Base-by-base conservation (phyloP, 352 stramenopile species). In the Paralagenidium karlingii region DNA sequence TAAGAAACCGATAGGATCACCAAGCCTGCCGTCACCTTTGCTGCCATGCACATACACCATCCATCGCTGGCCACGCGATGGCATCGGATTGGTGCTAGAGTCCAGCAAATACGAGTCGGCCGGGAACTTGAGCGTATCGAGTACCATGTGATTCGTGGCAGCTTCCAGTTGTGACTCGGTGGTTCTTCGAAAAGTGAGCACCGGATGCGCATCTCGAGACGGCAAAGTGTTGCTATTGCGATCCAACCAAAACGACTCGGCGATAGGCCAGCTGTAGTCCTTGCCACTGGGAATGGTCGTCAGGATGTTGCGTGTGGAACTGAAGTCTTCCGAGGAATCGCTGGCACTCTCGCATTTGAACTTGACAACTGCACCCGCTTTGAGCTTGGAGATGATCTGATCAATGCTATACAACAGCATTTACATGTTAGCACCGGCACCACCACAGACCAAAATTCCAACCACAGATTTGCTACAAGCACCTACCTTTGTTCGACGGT, bases 41-140 rank as follows among this genome's bases (percentile, higher is more conserved):
- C 77, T 91, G 8, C 73, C 71, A 45, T 74, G 64, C 16, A 93
- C 50, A 27, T 83, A 93, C 31, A 93, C 75, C 11, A 85, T 45
- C 79, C 79, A 93, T 16, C 77, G 77, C 38, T 88, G 68, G 0
- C 77, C 77, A 19, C 75, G 62, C 31, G 71, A 63, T 9, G 79
- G 79, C 5, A 65, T 51, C 3, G 75, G 75, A 4, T 30, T 81
- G 22, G 90, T 53, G 0, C 53, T 21, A 7, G 31, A 67, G 42
- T 93, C 77, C 12, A 93, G 39, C 27, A 65, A 34, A 31, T 93
- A 93, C 25, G 46, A 79, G 29, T 93, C 79, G 0, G 71, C 63
- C 3, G 79, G 75, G 41, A 93, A 93, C 51, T 89, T 89, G 43
- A 93, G 69, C 28, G 74, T 90, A 45, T 93, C 79, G 6, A 93